These are phyloP conservation scores for Pythium insidiosum DNA, from an alignment of 352 stramenopile species.

Conservation along the genomic window DNA sequence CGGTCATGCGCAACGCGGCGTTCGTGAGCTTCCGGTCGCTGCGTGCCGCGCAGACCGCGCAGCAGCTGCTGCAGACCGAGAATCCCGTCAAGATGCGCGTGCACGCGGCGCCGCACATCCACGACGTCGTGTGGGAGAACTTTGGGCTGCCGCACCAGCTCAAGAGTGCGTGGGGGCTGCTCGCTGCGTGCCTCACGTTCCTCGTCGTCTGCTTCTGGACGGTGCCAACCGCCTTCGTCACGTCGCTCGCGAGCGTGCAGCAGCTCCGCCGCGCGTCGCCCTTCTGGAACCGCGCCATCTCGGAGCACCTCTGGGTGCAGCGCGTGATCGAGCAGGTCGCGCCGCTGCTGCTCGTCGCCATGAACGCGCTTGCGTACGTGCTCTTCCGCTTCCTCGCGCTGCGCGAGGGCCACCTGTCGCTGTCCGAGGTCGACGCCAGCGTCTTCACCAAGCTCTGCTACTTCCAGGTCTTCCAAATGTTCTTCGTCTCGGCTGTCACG, in stretches of 20 bases:
- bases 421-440: conserved; percentile 55
- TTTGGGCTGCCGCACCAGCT: conserved; percentile 54
- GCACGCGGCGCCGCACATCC: conserved; percentile 46
- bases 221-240: conserved; percentile 65
- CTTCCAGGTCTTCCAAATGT: conserved; percentile 79
- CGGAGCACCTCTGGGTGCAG: conserved; percentile 40
- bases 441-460: conserved; percentile 71
- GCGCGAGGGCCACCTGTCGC: conserved; percentile 57
- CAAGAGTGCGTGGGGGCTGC: conserved; percentile 52
- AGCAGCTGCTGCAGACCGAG: conserved; percentile 67
- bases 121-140: conserved; percentile 74
- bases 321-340: conserved; percentile 50
- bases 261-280: conserved; percentile 46
- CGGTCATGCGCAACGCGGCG: conserved; percentile 51
- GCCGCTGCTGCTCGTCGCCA: conserved; percentile 51
- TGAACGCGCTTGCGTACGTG: conserved; percentile 60
- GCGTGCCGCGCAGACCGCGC: conserved; percentile 48
- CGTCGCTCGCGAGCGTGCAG: conserved; percentile 64
- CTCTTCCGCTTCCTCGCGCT: conserved; percentile 61
- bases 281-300: conserved; percentile 28
- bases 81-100: conserved; percentile 57
- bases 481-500: conserved; percentile 67
- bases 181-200: conserved; percentile 40
- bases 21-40: conserved; percentile 73
- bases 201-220: conserved; percentile 76